phyloP scores from a whole-genome alignment of 106 monocot species.

The Acorus calamus region DNA sequence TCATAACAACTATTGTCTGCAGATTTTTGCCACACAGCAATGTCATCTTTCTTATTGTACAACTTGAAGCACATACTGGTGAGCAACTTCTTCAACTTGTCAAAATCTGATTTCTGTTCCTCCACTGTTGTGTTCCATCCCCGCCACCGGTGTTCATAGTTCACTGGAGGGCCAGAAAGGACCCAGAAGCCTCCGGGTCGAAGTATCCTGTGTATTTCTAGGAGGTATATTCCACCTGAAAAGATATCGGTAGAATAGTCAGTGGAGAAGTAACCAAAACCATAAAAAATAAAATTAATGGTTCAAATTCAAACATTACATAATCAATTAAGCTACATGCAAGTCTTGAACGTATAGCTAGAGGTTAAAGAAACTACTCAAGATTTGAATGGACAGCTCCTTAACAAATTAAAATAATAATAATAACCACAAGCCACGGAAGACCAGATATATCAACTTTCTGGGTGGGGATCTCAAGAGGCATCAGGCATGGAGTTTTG shows the following conservation, averaged over 20 bases:
- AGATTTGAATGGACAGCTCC: too few species aligned
- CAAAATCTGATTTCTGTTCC: slow-evolving; percentile 64
- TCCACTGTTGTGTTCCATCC: slow-evolving; percentile 81
- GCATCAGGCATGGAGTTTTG: too few species aligned
- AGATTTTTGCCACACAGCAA: slow-evolving; percentile 80
- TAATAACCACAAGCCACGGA: too few species aligned
- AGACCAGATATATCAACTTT: too few species aligned
- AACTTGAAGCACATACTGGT: slow-evolving; percentile 78
- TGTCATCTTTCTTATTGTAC: slow-evolving; percentile 67
- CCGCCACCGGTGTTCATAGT: slow-evolving; percentile 74
- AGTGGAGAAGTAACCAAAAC: too few species aligned
- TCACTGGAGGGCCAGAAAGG: slow-evolving; percentile 78
- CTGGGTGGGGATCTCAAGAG: too few species aligned
- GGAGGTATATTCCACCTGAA: slow-evolving; percentile 69
- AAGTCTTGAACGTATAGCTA: too few species aligned
- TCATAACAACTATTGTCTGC: slow-evolving; percentile 51
- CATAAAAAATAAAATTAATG: background rate
- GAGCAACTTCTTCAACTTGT: slow-evolving; percentile 60
- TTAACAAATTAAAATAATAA: too few species aligned
- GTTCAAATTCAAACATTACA: too few species aligned
- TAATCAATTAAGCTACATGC: too few species aligned
- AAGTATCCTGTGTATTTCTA: slow-evolving; percentile 69
- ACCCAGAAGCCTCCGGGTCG: slow-evolving; percentile 85
- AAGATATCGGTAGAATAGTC: background rate
- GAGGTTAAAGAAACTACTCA: too few species aligned